These are phyloP conservation scores for Eucommia ulmoides DNA, from an alignment of 257 asterid species.

Conservation along the genomic window DNA sequence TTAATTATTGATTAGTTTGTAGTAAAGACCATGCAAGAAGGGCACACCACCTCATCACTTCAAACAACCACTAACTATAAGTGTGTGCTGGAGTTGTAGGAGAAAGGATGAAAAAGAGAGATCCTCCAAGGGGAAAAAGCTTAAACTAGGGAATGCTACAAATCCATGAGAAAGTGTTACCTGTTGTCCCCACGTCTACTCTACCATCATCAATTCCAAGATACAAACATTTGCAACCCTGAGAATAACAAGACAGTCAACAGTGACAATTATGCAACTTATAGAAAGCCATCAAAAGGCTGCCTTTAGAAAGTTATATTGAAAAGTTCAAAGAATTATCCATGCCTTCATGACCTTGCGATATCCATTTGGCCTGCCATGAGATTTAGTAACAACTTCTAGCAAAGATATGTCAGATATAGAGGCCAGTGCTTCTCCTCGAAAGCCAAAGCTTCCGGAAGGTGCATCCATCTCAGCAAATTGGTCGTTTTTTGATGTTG, in stretches of 20 bases:
- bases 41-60: too few species aligned
- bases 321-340: neutral
- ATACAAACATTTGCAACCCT: constrained; percentile 63
- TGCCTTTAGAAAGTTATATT: neutral
- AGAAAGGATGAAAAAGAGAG: too few species aligned
- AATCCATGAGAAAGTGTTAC: constrained; percentile 25
- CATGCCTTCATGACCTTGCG: constrained; percentile 75
- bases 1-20: too few species aligned
- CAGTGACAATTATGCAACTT: neutral
- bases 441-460: constrained; percentile 42
- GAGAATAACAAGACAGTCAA: constrained; percentile 15
- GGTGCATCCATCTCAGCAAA: constrained; percentile 23
- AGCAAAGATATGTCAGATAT: constrained; percentile 71
- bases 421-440: constrained; percentile 78
- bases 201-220: constrained; percentile 73
- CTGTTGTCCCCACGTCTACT: constrained; percentile 72
- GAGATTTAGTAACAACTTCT: constrained; percentile 71
- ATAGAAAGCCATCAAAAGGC: neutral
- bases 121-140: too few species aligned
- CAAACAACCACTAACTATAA: too few species aligned
- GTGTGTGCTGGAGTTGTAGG: too few species aligned
- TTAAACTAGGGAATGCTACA: too few species aligned
- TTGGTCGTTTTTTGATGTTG: constrained; percentile 57
- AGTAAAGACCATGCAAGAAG: too few species aligned
- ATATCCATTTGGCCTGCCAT: constrained; percentile 87